phyloP scores from a whole-genome alignment of 371 early-diverging fungal species.

The Saksenaea vasiformis region DNA sequence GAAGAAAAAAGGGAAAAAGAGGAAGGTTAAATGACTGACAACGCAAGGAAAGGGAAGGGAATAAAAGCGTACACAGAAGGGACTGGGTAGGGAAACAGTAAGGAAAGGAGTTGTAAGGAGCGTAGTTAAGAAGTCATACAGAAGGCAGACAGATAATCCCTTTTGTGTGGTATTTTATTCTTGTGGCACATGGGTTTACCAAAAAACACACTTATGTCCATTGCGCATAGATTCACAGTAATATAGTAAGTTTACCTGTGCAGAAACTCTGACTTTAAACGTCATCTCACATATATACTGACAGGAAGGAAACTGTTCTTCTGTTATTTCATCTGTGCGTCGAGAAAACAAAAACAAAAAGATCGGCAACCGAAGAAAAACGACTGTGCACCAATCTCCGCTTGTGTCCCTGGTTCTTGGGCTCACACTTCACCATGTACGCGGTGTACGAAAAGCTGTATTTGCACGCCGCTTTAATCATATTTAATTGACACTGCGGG shows the following conservation, averaged over 20 bases:
- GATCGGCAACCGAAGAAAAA: constrained; percentile 1
- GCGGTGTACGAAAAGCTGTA: too few species aligned
- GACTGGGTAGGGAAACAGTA: constrained; percentile 2
- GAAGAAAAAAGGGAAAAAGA: background rate
- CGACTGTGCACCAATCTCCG: constrained; percentile 4
- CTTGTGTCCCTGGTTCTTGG: background rate
- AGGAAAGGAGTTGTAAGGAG: constrained; percentile 7
- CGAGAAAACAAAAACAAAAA: background rate
- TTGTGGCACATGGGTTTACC: background rate
- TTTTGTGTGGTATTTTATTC: background rate
- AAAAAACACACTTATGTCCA: background rate
- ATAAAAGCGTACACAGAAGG: constrained; percentile 6
- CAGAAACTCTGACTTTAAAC: background rate
- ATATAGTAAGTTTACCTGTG: background rate
- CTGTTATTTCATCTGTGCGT: background rate
- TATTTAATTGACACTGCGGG: background rate
- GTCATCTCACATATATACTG: background rate
- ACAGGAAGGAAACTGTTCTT: background rate
- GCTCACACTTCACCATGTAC: too few species aligned
- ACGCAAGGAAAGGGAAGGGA: background rate
- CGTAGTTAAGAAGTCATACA: constrained; percentile 1
- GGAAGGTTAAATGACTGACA: constrained; percentile 11
- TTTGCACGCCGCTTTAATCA: background rate
- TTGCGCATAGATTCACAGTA: background rate
- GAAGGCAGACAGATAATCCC: background rate